phyloP scores from a whole-genome alignment of 106 monocot genomes.

The Agapanthus africanus region DNA sequence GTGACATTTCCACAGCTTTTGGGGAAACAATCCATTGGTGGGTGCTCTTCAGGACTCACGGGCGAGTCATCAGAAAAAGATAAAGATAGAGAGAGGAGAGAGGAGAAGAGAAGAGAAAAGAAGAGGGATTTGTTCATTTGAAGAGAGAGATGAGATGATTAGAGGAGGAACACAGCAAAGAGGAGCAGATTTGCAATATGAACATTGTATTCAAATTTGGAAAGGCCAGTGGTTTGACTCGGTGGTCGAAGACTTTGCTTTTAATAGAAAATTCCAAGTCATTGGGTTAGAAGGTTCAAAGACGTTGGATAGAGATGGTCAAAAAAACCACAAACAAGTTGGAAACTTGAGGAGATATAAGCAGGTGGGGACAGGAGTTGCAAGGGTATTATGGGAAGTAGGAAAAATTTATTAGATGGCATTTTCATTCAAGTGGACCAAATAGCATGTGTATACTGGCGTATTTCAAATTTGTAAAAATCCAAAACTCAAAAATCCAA shows the following conservation, averaged over 20 bases:
- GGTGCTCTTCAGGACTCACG: neutral
- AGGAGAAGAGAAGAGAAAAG: neutral
- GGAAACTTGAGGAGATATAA: neutral
- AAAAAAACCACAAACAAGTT: constrained; percentile 2
- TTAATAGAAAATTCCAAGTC: neutral
- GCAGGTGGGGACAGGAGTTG: neutral
- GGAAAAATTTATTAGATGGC: too few species aligned
- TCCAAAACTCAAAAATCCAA: too few species aligned
- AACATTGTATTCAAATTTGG: neutral
- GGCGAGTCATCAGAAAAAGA: neutral
- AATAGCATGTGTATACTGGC: too few species aligned
- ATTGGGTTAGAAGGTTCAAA: constrained; percentile 1
- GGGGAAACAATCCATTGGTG: constrained; percentile 10
- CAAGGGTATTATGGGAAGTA: neutral
- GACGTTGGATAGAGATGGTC: neutral
- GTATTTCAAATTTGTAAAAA: too few species aligned
- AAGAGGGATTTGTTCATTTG: neutral
- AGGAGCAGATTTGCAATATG: neutral
- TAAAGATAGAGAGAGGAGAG: neutral
- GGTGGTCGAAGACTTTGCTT: neutral
- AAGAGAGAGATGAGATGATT: neutral
- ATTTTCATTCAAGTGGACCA: neutral
- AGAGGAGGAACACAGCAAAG: too few species aligned
- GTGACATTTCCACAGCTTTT: constrained; percentile 14
- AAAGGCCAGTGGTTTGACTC: neutral